Evolutionary conservation across 176 grass and related monocot genomes (phyloP).

Genomic region (Poa annua): DNA sequence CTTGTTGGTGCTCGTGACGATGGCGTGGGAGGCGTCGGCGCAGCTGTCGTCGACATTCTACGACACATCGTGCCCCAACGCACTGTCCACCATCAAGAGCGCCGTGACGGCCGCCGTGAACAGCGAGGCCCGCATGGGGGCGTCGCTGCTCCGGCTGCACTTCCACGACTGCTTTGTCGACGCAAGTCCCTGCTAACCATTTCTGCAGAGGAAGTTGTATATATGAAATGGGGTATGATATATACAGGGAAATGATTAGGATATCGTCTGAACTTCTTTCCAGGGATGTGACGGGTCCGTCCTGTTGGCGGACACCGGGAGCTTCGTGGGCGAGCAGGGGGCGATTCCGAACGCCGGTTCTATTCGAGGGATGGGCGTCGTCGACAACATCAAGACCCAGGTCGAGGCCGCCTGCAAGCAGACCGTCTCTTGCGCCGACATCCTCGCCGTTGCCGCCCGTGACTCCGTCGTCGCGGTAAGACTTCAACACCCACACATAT

Average conservation of each 20-base stretch:
- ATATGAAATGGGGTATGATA: not conserved
- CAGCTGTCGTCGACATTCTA: conserved; percentile 61
- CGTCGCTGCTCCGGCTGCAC: conserved; percentile 70
- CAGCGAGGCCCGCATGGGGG: conserved; percentile 55
- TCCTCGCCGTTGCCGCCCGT: conserved; percentile 61
- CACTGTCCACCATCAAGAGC: conserved; percentile 48
- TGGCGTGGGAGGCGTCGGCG: conserved; percentile 27
- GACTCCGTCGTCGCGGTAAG: conserved; percentile 72
- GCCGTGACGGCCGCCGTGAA: conserved; percentile 44
- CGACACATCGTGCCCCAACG: conserved; percentile 56
- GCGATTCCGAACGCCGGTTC: not conserved
- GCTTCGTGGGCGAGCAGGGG: conserved; percentile 39
- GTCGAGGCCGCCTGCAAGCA: conserved; percentile 57
- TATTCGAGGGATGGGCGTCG: conserved; percentile 24
- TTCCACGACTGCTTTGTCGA: conserved; percentile 79
- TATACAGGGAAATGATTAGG: not conserved
- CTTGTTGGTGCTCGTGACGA: not conserved
- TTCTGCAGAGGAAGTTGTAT: not conserved
- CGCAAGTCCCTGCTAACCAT: conserved; percentile 19
- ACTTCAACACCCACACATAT: not conserved
- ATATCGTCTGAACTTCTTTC: not conserved
- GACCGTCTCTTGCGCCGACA: conserved; percentile 77
- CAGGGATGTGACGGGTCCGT: conserved; percentile 81
- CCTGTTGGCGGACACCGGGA: conserved; percentile 40
- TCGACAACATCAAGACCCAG: conserved; percentile 67